Evolutionary conservation across 2,329 filamentous ascomycete species (phyloP), one percentile per base, ranked within the genome.

Genomic region (Cladosporium cucumerinum): DNA sequence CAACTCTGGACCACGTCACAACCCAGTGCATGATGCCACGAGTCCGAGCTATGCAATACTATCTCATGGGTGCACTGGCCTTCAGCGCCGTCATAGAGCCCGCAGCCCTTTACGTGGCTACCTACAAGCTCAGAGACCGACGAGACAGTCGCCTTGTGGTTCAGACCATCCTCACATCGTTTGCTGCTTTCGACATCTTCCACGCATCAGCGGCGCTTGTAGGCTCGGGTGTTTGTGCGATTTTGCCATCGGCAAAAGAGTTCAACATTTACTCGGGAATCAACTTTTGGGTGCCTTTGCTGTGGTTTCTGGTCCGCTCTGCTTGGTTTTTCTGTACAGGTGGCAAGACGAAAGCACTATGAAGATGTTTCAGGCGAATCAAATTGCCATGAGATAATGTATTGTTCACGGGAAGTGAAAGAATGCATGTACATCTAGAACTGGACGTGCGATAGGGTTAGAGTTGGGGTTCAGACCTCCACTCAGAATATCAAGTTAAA

Each of bases 81-180:
- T 61, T 61, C 59, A 61, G 59, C 18, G 46, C 59, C 26, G 46
- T 61, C 21, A 32, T 61, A 2, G 59, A 61, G 26, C 39, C 59
- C 3, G 25, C 51, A 7, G n/a, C 21, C 1, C 43, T 61, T 7
- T 61, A 61, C 16, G 43, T 61, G n/a, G 43, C 59, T n/a, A 5
- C 30, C 59, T 25, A 30, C 18, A 46, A 36, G 36, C 30, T 61
- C 36, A 49, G 32, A 32, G 46, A 34, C 26, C 30, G 25, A 18
- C 25, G 43, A 25, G 59, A 52, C 14, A 23, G 14, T 7, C 21
- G 5, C 3, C 2, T n/a, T 5, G 59, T 61, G 10, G 43, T 32
- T 12, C 23, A 11, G 8, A 43, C 59, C 14, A n/a, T 61, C 10
- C 46, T 61, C 7, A 16, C 30, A 4, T 48, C 59, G 0, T 61